Evolutionary conservation across 176 grass and related monocot species (phyloP).

Genomic region (Ampelocalamus luodianensis): DNA sequence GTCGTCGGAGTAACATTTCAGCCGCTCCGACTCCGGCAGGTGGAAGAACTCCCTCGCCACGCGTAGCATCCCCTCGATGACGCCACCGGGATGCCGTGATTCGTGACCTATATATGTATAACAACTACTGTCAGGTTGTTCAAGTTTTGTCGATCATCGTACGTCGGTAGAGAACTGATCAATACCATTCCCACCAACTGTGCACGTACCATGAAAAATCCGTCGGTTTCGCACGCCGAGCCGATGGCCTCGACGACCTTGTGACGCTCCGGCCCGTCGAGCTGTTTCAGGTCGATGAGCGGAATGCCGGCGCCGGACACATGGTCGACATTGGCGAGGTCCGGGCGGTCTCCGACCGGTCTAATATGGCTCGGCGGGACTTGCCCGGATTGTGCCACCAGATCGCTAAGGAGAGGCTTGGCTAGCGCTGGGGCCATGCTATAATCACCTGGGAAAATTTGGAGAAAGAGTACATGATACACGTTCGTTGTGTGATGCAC

Average conservation of each 20-base stretch:
- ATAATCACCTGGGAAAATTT: too few species aligned
- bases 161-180: background rate
- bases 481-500: too few species aligned
- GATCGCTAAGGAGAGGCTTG: conserved; percentile 62
- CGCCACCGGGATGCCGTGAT: conserved; percentile 68
- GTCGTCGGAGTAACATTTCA: conserved; percentile 95
- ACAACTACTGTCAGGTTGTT: background rate
- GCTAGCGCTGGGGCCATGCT: conserved; percentile 36
- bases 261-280: conserved; percentile 48
- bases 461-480: too few species aligned
- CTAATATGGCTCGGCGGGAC: conserved; percentile 67
- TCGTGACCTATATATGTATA: conserved; percentile 54
- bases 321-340: conserved; percentile 61
- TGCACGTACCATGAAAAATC: conserved; percentile 79
- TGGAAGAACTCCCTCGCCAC: conserved; percentile 91
- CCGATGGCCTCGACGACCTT: conserved; percentile 61
- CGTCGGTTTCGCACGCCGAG: conserved; percentile 63
- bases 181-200: background rate
- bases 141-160: background rate
- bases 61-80: conserved; percentile 65
- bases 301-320: conserved; percentile 54
- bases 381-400: conserved; percentile 18
- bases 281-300: conserved; percentile 62
- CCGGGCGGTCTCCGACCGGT: conserved; percentile 61
- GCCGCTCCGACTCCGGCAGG: conserved; percentile 78